These are phyloP conservation scores for Xylaria telfairii DNA, from an alignment of 495 filamentous ascomycete species.

Conservation along the genomic window DNA sequence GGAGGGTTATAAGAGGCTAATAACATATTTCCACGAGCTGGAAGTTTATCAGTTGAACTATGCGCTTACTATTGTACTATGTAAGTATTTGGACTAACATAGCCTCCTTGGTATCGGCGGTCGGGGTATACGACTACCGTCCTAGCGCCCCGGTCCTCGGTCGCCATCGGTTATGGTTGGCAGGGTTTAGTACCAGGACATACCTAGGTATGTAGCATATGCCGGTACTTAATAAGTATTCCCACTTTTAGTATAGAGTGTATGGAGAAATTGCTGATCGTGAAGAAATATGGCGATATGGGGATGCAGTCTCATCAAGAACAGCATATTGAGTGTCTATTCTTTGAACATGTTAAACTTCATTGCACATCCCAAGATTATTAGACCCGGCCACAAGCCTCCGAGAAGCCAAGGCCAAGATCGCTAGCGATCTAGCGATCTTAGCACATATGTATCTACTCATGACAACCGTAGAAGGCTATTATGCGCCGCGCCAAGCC, in stretches of 20 bases:
- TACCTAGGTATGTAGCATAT: too few species aligned
- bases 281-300: neutral
- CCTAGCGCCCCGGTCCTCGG: conserved; percentile 8
- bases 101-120: neutral
- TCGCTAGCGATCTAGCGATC: neutral
- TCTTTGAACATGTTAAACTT: neutral
- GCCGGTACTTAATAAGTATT: neutral
- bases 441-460: neutral
- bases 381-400: neutral
- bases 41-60: too few species aligned
- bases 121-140: conserved; percentile 8
- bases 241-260: neutral
- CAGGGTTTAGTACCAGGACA: too few species aligned
- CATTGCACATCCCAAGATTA: neutral
- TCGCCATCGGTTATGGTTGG: neutral
- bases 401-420: neutral
- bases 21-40: neutral
- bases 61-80: too few species aligned
- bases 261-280: neutral
- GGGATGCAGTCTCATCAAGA: neutral
- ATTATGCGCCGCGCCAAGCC: neutral
- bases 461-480: neutral
- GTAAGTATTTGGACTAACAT: too few species aligned
- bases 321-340: neutral
- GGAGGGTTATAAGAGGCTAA: neutral